Percentiles rank a stretch among this genome's conserved stretches.
phyloP scores from a whole-genome alignment of 2,329 filamentous ascomycete species.

The Alternaria sp. region DNA sequence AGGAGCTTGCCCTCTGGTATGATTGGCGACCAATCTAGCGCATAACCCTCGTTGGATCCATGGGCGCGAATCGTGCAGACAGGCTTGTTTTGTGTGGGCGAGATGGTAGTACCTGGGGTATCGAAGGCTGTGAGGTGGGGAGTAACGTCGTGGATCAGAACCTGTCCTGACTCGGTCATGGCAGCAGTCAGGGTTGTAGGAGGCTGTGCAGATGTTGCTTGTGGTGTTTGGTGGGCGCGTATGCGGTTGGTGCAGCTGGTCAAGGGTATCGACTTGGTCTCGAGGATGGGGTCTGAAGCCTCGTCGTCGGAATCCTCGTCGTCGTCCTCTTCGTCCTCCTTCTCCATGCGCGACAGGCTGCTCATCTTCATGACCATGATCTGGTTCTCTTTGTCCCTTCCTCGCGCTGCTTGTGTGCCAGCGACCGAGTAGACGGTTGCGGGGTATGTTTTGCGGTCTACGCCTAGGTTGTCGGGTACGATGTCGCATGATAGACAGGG shows the following conservation, averaged over 20 bases:
- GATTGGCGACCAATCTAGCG: constrained; percentile 92
- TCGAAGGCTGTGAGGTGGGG: constrained; percentile 91
- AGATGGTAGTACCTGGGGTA: constrained; percentile 81
- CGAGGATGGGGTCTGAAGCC: constrained; percentile 85
- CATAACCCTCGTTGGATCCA: constrained; percentile 88
- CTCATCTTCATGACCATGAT: constrained; percentile 97
- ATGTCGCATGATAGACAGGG: constrained; percentile 97
- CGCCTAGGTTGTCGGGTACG: constrained; percentile 82
- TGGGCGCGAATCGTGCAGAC: constrained; percentile 88
- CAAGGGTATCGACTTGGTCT: constrained; percentile 88
- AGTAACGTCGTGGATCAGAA: constrained; percentile 94
- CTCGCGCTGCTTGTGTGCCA: constrained; percentile 87
- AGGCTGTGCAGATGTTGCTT: constrained; percentile 73
- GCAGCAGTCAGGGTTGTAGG: constrained; percentile 85
- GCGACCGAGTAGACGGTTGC: constrained; percentile 95
- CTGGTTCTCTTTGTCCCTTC: constrained; percentile 84
- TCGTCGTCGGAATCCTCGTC: constrained; percentile 75
- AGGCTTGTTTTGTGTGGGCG: constrained; percentile 86
- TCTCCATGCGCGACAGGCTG: constrained; percentile 87
- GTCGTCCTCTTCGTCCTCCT: constrained; percentile 73
- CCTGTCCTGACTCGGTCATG: constrained; percentile 88
- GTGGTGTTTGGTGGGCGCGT: constrained; percentile 81
- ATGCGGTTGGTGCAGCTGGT: constrained; percentile 93
- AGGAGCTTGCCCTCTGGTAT: constrained; percentile 84
- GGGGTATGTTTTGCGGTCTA: constrained; percentile 91